Evolutionary conservation across 2,329 filamentous ascomycete species (phyloP).

Genomic region (Epicoccum sorghinum): DNA sequence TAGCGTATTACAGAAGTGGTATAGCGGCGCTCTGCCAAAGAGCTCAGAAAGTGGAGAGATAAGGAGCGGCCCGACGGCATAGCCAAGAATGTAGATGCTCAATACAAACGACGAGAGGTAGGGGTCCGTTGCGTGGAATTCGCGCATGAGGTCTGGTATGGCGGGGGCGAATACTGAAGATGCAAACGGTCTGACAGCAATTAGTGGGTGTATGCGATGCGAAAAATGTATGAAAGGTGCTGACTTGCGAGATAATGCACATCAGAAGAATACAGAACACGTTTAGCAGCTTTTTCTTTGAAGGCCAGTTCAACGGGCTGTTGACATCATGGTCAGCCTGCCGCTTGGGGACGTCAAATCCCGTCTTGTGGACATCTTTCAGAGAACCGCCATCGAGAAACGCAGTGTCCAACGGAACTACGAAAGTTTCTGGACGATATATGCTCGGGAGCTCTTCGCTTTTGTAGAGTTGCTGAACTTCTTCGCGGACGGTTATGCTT

Average conservation of each 20-base stretch:
- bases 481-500: background rate
- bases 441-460: background rate
- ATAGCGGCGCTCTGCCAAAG: slow-evolving; percentile 50
- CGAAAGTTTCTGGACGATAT: background rate
- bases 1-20: slow-evolving; percentile 61
- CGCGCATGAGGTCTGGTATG: slow-evolving; percentile 25
- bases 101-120: slow-evolving; percentile 32
- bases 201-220: background rate
- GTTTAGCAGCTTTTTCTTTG: background rate
- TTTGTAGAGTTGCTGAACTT: background rate
- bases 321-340: background rate
- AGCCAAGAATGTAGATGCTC: slow-evolving; percentile 34
- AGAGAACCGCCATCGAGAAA: too few species aligned
- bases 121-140: slow-evolving; percentile 24
- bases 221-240: background rate
- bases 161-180: slow-evolving; percentile 36
- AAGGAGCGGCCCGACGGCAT: slow-evolving; percentile 35
- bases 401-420: too few species aligned
- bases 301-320: background rate
- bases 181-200: slow-evolving; percentile 24
- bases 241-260: background rate
- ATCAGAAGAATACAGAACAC: background rate
- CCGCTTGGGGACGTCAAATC: background rate
- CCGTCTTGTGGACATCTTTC: background rate
- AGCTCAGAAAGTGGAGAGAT: slow-evolving; percentile 36